These are phyloP conservation scores for Tremella mesenterica DNA, from an alignment of 768 basidiomycete genomes.

Conservation along the genomic window DNA sequence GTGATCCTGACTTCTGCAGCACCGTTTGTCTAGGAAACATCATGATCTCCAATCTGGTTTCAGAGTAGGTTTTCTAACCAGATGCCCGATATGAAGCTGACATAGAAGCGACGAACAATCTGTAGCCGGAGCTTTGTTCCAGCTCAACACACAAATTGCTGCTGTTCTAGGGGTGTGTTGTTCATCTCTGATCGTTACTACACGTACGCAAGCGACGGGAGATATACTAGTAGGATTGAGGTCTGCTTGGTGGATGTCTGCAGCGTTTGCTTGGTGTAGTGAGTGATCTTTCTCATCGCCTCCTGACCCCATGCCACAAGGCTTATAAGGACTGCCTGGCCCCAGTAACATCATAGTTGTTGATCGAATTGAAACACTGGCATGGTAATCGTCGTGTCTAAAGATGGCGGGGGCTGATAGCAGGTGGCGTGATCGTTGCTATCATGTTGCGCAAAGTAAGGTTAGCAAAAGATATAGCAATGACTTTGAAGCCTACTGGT, in stretches of 20 bases:
- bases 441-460: not conserved
- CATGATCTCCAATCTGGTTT: slow-evolving; percentile 23
- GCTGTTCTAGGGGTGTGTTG: slow-evolving; percentile 11
- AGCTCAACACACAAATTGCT: slow-evolving; percentile 11
- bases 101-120: slow-evolving; percentile 15
- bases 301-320: not conserved
- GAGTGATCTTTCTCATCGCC: not conserved
- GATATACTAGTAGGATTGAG: slow-evolving; percentile 11
- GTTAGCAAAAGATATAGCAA: not conserved
- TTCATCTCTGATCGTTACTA: slow-evolving; percentile 13
- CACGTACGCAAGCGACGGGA: slow-evolving; percentile 3
- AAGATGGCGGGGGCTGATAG: not conserved
- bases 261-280: slow-evolving; percentile 11
- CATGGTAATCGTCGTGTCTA: not conserved
- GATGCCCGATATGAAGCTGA: not conserved
- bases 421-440: not conserved
- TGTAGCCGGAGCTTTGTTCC: slow-evolving; percentile 23
- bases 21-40: slow-evolving; percentile 10
- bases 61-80: slow-evolving; percentile 13
- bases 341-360: too few relatives aligned
- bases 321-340: too few relatives aligned
- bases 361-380: too few relatives aligned
- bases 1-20: too few relatives aligned
- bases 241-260: slow-evolving; percentile 12
- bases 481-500: too few relatives aligned